Evolutionary conservation across 345 rosid genomes (phyloP), one percentile per base, ranked within the genome.

Genomic region (Linum lewisii): DNA sequence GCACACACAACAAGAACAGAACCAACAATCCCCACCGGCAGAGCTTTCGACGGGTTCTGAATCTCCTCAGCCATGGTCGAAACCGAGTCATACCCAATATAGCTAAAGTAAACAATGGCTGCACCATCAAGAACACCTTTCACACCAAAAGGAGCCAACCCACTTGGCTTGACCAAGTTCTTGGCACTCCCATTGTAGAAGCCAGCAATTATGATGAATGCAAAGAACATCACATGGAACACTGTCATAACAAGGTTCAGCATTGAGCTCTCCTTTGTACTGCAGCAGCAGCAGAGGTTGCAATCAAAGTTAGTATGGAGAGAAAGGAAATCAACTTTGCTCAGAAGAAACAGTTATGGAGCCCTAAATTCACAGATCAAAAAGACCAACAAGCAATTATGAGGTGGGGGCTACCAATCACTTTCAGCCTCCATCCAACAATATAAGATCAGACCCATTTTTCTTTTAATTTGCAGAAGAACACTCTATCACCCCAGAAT

Each of bases 31-130:
- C 96, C 98, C 2, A 87, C 38, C 0, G 96, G 96, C n/a, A 91
- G 91, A 73, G 81, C 80, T 66, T 74, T 82, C 0, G 86, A 68
- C 65, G 98, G 98, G 67, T 85, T 78, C 64, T 84, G 88, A 52
- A 91, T 91, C 74, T 91, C 98, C 70, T 91, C 98, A 0, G 98
- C 98, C 77, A 91, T 73, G 51, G 98, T 91, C 38, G 98, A 87
- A 65, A 91, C 85, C 2, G 98, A 81, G 78, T 91, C 98, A 54
- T 85, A 91, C 23, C 98, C 98, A 1, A 91, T 87, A 57, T 85
- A 91, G 79, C 98, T 87, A 73, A 91, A 85, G 71, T 87, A 87
- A 47, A 91, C 98, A 7, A 64, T 69, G 21, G 98, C 95, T 51
- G 98, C 98, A 69, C 98, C 98, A 25, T 82, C 70, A 25, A 91